Evolutionary conservation across 2,329 filamentous ascomycete species (phyloP).

Genomic region (Calonectria naviculata): DNA sequence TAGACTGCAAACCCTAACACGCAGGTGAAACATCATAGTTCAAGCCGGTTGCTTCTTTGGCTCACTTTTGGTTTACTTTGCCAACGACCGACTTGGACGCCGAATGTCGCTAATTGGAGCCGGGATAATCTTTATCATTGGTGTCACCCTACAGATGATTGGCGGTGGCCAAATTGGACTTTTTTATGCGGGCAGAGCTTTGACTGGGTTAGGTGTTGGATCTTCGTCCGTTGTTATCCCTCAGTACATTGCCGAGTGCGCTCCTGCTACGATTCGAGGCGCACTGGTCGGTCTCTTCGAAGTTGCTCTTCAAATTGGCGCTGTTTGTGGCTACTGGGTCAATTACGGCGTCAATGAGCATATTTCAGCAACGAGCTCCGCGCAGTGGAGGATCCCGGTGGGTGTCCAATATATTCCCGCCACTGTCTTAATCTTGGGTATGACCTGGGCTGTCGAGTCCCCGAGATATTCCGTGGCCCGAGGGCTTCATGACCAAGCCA

Average conservation of each 20-base stretch:
- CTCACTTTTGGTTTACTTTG: constrained; percentile 63
- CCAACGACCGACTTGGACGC: constrained; percentile 67
- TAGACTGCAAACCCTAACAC: background rate
- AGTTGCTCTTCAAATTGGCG: constrained; percentile 62
- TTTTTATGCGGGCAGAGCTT: constrained; percentile 65
- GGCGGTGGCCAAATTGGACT: constrained; percentile 56
- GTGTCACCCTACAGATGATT: constrained; percentile 63
- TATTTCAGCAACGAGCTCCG: constrained; percentile 22
- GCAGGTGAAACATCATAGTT: background rate
- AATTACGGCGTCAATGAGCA: constrained; percentile 34
- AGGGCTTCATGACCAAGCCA: constrained; percentile 19
- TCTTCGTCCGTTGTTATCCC: constrained; percentile 63
- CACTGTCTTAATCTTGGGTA: constrained; percentile 38
- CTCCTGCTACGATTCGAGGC: constrained; percentile 63
- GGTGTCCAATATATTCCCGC: constrained; percentile 37
- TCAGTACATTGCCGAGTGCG: constrained; percentile 68
- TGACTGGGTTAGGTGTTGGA: constrained; percentile 63
- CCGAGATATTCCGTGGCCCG: constrained; percentile 41
- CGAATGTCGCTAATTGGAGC: constrained; percentile 63
- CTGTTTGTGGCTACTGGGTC: constrained; percentile 59
- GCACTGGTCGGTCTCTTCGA: constrained; percentile 62
- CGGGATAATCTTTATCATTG: constrained; percentile 59
- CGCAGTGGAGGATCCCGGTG: constrained; percentile 57
- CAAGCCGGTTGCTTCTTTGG: constrained; percentile 68
- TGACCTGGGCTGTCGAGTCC: constrained; percentile 46